These are phyloP conservation scores for Suillus variegatus DNA, from an alignment of 768 basidiomycete genomes.

Conservation along the genomic window DNA sequence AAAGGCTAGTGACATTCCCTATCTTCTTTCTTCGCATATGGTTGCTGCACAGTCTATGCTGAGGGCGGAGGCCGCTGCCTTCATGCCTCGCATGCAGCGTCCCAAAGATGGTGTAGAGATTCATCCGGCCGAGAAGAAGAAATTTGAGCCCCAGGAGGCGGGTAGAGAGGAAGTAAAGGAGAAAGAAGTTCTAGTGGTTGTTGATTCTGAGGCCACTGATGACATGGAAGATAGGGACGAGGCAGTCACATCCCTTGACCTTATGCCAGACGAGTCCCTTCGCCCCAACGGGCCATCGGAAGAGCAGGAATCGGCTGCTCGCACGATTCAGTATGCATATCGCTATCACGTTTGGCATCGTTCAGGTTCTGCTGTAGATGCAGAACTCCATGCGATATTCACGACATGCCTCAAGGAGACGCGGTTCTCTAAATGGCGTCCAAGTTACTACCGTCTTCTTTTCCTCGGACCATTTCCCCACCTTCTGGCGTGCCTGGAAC, in stretches of 20 bases:
- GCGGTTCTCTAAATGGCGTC: conserved; percentile 28
- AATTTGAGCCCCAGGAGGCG: not conserved
- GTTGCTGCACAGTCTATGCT: conserved; percentile 18
- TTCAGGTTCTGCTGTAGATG: conserved; percentile 11
- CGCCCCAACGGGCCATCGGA: conserved; percentile 21
- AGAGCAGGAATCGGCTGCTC: conserved; percentile 26
- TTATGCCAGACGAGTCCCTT: conserved; percentile 16
- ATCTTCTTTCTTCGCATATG: conserved; percentile 23
- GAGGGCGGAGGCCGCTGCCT: conserved; percentile 18
- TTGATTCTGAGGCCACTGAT: not conserved
- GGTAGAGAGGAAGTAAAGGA: conserved; percentile 1
- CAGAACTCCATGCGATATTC: conserved; percentile 27
- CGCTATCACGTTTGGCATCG: conserved; percentile 9
- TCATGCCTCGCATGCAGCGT: conserved; percentile 13
- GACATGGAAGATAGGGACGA: conserved; percentile 10
- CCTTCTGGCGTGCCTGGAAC: conserved; percentile 42
- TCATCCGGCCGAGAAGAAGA: not conserved
- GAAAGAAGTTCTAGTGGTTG: conserved; percentile 3
- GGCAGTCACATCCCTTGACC: conserved; percentile 1
- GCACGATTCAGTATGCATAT: conserved; percentile 22
- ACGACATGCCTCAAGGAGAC: conserved; percentile 28
- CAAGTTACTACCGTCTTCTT: conserved; percentile 34
- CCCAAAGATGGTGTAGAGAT: not conserved
- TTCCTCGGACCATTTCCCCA: conserved; percentile 43
- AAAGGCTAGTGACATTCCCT: conserved; percentile 30